These are phyloP conservation scores for Talaromyces nanjingensis DNA, from an alignment of 495 filamentous ascomycete genomes.

Conservation along the genomic window DNA sequence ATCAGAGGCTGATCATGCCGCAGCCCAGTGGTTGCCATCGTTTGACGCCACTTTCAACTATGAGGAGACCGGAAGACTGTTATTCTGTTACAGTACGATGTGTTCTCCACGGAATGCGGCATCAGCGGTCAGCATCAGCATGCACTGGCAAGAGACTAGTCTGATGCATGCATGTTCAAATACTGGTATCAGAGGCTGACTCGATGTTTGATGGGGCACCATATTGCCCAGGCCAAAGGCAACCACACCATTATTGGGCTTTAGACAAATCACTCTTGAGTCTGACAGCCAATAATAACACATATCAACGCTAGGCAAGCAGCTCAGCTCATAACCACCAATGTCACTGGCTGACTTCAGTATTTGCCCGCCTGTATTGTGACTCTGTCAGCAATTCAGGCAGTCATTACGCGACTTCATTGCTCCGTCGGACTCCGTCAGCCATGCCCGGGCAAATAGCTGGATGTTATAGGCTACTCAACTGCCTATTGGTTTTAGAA, in stretches of 20 bases:
- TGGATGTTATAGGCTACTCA: not conserved
- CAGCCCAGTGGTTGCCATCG: not conserved
- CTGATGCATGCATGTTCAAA: not conserved
- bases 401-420: not conserved
- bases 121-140: not conserved
- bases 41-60: not conserved
- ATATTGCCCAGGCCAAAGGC: not conserved
- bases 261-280: not conserved
- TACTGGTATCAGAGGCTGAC: not conserved
- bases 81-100: not conserved
- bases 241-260: not conserved
- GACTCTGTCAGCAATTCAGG: no score
- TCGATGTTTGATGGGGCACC: not conserved
- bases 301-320: not conserved
- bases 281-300: not conserved
- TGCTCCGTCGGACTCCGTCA: not conserved
- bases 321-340: not conserved
- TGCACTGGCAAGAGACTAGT: not conserved
- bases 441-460: not conserved
- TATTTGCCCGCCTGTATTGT: no score
- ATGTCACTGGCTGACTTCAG: not conserved
- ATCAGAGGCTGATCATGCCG: not conserved
- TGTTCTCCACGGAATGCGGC: not conserved
- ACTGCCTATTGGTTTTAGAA: not conserved
- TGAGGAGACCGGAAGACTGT: not conserved